These are phyloP conservation scores for Neolentinus lepideus DNA, from an alignment of 1,284 basidiomycete species.

Conservation along the genomic window DNA sequence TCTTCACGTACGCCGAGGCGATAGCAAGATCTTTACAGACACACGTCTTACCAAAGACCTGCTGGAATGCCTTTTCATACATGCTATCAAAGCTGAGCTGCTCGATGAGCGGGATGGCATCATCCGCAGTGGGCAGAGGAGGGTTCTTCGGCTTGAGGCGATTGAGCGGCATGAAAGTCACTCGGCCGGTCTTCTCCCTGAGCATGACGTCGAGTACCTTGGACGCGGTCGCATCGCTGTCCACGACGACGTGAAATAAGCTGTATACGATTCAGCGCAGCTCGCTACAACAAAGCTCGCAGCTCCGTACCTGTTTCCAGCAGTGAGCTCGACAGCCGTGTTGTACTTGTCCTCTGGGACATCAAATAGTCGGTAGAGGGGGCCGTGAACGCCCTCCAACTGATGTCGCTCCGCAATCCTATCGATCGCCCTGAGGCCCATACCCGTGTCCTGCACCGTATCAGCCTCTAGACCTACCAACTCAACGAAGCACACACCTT, in stretches of 20 bases:
- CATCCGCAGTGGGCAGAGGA: slow-evolving; percentile 69
- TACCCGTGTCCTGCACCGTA: slow-evolving; percentile 74
- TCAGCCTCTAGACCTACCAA: not conserved
- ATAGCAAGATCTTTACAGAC: slow-evolving; percentile 91
- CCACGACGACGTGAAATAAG: slow-evolving; percentile 96
- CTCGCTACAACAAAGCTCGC: not conserved
- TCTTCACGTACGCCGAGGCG: slow-evolving; percentile 92
- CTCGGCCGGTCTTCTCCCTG: slow-evolving; percentile 85
- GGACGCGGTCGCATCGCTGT: slow-evolving; percentile 88
- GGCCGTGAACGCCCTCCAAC: slow-evolving; percentile 84
- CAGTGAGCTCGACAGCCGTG: slow-evolving; percentile 90
- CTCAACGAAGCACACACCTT: slow-evolving; percentile 43
- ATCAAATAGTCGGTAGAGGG: slow-evolving; percentile 90
- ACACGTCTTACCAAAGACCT: slow-evolving; percentile 98
- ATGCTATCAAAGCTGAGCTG: slow-evolving; percentile 76
- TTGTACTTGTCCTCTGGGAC: slow-evolving; percentile 88
- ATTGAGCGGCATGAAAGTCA: slow-evolving; percentile 98
- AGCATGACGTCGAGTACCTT: slow-evolving; percentile 90
- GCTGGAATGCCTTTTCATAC: slow-evolving; percentile 85
- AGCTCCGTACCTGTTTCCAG: slow-evolving; percentile 73
- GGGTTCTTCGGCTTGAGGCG: slow-evolving; percentile 80
- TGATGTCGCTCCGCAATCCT: slow-evolving; percentile 71
- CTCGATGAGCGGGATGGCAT: slow-evolving; percentile 83
- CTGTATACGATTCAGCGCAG: slow-evolving; percentile 31
- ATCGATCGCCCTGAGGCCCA: slow-evolving; percentile 81